These are phyloP conservation scores for Brettanomyces nanus DNA, from an alignment of 805 yeast genomes.

Conservation along the genomic window DNA sequence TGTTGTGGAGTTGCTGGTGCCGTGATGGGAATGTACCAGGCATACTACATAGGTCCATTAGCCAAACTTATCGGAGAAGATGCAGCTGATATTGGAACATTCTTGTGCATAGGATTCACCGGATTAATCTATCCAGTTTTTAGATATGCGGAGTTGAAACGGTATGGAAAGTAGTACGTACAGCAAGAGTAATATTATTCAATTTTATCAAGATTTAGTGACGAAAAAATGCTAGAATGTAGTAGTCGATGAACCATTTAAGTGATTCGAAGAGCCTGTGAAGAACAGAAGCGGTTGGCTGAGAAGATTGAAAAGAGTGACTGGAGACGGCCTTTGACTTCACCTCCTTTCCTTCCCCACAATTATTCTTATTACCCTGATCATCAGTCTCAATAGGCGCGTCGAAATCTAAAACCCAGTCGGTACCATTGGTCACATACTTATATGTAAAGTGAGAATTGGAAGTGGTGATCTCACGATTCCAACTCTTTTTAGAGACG, in stretches of 20 bases:
- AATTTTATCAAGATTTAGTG: not conserved
- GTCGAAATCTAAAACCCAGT: slow-evolving; percentile 21
- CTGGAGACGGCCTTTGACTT: not conserved
- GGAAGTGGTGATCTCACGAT: slow-evolving; percentile 1
- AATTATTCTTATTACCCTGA: slow-evolving; percentile 21
- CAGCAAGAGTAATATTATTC: too few species aligned
- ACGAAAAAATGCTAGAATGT: slow-evolving; percentile 11
- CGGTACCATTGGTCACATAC: slow-evolving; percentile 19
- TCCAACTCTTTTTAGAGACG: slow-evolving; percentile 5
- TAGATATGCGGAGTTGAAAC: slow-evolving; percentile 58
- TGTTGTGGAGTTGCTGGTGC: slow-evolving; percentile 72
- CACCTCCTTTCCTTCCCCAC: not conserved
- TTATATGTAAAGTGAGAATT: slow-evolving; percentile 15
- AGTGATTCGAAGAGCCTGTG: slow-evolving; percentile 8
- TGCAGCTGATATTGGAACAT: slow-evolving; percentile 80
- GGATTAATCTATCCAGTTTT: slow-evolving; percentile 54
- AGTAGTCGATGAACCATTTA: slow-evolving; percentile 13
- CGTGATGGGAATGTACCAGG: slow-evolving; percentile 82
- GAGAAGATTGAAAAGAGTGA: not conserved
- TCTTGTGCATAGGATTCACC: slow-evolving; percentile 67
- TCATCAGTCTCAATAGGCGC: slow-evolving; percentile 18
- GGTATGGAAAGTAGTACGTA: slow-evolving; percentile 34
- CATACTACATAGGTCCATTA: slow-evolving; percentile 71
- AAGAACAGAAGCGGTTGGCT: not conserved
- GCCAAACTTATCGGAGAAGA: slow-evolving; percentile 55